Base-by-base conservation (phyloP, 805 yeast species). In the Vanderwaltozyma yarrowii region DNA sequence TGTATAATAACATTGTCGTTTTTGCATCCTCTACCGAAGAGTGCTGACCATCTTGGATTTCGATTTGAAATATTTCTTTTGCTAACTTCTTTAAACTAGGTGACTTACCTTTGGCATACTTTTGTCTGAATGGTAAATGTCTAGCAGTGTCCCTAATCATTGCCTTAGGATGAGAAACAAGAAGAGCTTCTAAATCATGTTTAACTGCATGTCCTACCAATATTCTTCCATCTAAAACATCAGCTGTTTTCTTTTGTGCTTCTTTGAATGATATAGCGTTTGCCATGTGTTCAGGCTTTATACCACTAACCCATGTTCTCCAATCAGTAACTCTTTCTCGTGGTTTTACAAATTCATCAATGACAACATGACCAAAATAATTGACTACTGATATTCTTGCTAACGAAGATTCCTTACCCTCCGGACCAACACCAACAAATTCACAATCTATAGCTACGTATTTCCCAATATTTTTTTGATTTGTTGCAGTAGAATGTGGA, bases 301-400 rank as follows among this genome's bases (percentile, higher is more conserved):
- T 73, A 19, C 97, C 97, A 58, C 89, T 78, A 16, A 86, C 94
- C 81, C 87, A 78, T 0, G 96, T 88, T 58, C 96, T 70, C 88
- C 92, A 88, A 51, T 88, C 94, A 0, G 88, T 78, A 2, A 88
- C 94, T 38, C 63, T 65, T 49, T 80, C 87, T 24, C 66, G 61
- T 2, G 96, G 96, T 45, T 66, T 67, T 4, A 88, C 96, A 62
- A 69, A 88, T 28, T 70, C 64, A 58, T 88, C 96, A 43, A 79
- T 66, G 0, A 88, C 53, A 0, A 74, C 68, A 45, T 74, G 73
- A 0, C 96, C 96, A 51, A 74, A 79, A 55, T 69, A 85, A 54
- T 88, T 86, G 3, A 88, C 96, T 11, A 88, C 64, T 0, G 96
- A 85, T 0, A 87, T 92, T 47, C 96, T 69, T 0, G 95, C 96